These are phyloP conservation scores for Alloteropsis angusta DNA, from an alignment of 202 grass and related monocot genomes.

Conservation along the genomic window DNA sequence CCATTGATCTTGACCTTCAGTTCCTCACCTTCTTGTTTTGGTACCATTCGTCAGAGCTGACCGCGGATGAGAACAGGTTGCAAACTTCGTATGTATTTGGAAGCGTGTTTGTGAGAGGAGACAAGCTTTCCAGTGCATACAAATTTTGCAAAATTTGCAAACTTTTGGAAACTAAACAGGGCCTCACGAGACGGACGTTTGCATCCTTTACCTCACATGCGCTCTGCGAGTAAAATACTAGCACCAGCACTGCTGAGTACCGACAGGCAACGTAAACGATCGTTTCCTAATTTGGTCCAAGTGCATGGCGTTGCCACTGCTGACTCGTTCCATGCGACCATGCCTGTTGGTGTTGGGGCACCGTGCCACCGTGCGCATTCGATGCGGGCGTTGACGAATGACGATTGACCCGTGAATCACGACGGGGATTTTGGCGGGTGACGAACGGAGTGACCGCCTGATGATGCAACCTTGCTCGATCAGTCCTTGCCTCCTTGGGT, in stretches of 20 bases:
- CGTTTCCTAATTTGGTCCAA: neutral
- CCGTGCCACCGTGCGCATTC: neutral
- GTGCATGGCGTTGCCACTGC: neutral
- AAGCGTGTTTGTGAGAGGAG: too few relatives aligned
- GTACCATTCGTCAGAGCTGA: neutral
- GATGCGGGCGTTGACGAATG: constrained; percentile 18
- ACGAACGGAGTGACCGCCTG: constrained; percentile 22
- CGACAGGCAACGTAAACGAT: neutral
- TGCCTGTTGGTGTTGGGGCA: too few relatives aligned
- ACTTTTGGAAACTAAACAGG: too few relatives aligned
- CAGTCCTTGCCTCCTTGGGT: neutral
- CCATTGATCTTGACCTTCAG: neutral
- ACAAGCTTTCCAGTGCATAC: too few relatives aligned
- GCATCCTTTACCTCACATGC: too few relatives aligned
- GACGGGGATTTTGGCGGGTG: neutral
- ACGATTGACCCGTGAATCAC: constrained; percentile 20
- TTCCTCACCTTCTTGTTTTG: too few relatives aligned
- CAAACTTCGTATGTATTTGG: too few relatives aligned
- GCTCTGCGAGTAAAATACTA: neutral
- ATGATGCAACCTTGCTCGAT: neutral
- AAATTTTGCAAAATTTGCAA: too few relatives aligned
- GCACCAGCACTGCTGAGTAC: neutral
- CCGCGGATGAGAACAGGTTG: neutral
- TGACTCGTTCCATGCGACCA: constrained; percentile 13
- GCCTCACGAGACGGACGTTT: too few relatives aligned